phyloP scores from a whole-genome alignment of 768 basidiomycete species.

The Tulasnella sp. region DNA sequence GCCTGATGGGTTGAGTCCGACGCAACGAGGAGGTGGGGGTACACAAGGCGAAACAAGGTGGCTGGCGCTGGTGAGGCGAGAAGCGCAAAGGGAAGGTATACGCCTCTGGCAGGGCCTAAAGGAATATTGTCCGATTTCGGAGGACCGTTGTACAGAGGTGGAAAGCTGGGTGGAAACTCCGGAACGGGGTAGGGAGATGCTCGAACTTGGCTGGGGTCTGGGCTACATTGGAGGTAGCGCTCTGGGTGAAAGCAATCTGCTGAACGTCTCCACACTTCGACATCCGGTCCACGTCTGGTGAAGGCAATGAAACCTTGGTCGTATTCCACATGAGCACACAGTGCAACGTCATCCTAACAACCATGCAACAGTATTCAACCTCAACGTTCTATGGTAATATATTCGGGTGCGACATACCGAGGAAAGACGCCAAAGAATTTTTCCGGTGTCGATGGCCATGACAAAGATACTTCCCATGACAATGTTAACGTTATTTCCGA shows the following conservation, averaged over 20 bases:
- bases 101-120: slow-evolving; percentile 41
- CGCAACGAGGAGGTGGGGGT: slow-evolving; percentile 59
- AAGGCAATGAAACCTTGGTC: slow-evolving; percentile 66
- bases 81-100: slow-evolving; percentile 61
- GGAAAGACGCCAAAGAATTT: slow-evolving; percentile 58
- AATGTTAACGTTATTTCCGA: slow-evolving; percentile 56
- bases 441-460: slow-evolving; percentile 47
- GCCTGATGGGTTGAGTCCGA: slow-evolving; percentile 38
- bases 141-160: background rate
- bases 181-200: slow-evolving; percentile 6
- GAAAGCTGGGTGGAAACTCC: background rate
- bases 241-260: slow-evolving; percentile 7
- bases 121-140: background rate
- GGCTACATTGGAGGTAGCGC: slow-evolving; percentile 5
- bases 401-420: slow-evolving; percentile 39
- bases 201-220: background rate
- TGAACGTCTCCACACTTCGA: slow-evolving; percentile 64
- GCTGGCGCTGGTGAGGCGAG: slow-evolving; percentile 46
- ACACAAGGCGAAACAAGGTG: slow-evolving; percentile 63
- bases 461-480: slow-evolving; percentile 62
- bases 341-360: slow-evolving; percentile 44
- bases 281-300: slow-evolving; percentile 47
- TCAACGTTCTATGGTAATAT: background rate
- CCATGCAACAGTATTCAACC: background rate
- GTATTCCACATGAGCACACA: slow-evolving; percentile 69